Evolutionary conservation across 257 asterid species (phyloP), one percentile per base, ranked within the genome.

Genomic region (Salvia miltiorrhiza): DNA sequence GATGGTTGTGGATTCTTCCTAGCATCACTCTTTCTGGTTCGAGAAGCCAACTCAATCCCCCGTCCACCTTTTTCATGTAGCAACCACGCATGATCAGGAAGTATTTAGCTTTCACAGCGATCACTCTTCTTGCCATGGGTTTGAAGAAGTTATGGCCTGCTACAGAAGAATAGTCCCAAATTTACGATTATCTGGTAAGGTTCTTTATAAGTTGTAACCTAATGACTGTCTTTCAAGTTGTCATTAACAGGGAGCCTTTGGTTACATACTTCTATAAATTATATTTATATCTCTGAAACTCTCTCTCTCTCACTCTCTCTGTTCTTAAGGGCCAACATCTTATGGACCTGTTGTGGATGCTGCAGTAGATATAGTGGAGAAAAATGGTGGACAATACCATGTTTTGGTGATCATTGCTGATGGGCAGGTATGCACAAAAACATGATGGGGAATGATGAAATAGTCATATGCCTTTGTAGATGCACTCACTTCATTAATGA

Each of bases 331-430:
- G 70, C 97, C 95, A 73, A 90, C 97, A 14, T 88, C 95, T 30
- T 88, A 86, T 76, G 95, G 84, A 72, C 93, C 97, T 10, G 93
- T 83, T 21, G 82, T 90, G 67, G 95, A 88, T 83, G 97, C 93
- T 70, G 93, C 97, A 5, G 78, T 90, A 68, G 92, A 90, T 74
- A 86, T 88, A 67, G 97, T 88, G 73, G 97, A 90, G 87, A 83
- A 44, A 83, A 83, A 82, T 59, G 92, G 93, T n/a, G 95, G 95
- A 53, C 95, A 85, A 57, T 86, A 86, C 85, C 95, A 88, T 79
- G 93, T 90, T 32, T 79, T 90, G 80, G 93, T 90, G 67, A 88
- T 90, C 76, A 83, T 90, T 26, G 97, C 97, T 61, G 97, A 90
- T 70, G 97, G 97, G 76, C 97, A 87, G 93, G 95, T 90, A n/a